phyloP scores from a whole-genome alignment of 495 filamentous ascomycete species.

The Pyrenopolyporus hunteri region DNA sequence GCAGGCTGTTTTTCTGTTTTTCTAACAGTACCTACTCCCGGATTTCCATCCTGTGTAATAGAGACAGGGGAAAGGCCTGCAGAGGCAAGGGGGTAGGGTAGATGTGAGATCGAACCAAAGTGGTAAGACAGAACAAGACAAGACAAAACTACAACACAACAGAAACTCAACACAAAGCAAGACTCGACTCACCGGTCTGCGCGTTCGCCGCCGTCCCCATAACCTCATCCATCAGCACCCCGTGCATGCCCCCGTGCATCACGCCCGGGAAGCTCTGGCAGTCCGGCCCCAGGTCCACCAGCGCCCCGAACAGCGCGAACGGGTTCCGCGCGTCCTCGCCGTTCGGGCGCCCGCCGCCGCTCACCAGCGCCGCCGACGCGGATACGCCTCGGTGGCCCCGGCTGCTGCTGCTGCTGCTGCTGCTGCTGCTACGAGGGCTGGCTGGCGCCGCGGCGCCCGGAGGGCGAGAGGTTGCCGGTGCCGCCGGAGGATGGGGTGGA shows the following conservation, averaged over 20 bases:
- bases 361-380: conserved; percentile 2
- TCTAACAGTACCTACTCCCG: background rate
- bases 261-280: conserved; percentile 62
- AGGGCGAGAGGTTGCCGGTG: background rate
- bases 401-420: background rate
- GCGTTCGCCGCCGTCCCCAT: conserved; percentile 50
- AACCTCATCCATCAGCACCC: conserved; percentile 57
- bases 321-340: conserved; percentile 36
- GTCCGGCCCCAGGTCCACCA: conserved; percentile 58
- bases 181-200: conserved; percentile 35
- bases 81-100: background rate
- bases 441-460: background rate
- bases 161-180: too few relatives aligned
- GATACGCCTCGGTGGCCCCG: background rate
- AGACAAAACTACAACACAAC: background rate
- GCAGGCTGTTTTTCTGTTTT: background rate
- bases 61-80: too few relatives aligned
- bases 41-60: background rate
- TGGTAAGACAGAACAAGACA: background rate
- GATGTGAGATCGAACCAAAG: background rate
- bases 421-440: background rate
- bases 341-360: conserved; percentile 20
- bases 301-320: conserved; percentile 51
- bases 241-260: conserved; percentile 65
- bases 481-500: background rate